Conservation (phyloP, 805 yeast species). For the Wickerhamomyces alni region DNA sequence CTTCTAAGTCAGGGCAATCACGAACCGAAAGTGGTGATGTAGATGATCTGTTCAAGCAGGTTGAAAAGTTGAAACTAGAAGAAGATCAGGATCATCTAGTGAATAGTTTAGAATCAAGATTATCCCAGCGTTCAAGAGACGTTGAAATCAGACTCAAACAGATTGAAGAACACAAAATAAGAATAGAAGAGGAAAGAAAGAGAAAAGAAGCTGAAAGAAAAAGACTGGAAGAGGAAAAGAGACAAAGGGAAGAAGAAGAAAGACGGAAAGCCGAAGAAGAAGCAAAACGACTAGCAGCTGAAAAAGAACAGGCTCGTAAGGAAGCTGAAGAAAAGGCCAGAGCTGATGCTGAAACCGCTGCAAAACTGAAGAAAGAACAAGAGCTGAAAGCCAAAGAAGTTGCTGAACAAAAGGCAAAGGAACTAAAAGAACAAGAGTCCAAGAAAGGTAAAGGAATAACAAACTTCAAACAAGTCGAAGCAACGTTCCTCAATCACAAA, state of each 20-base stretch:
- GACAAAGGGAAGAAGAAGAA: slow-evolving; percentile 11
- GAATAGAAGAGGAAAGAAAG: slow-evolving; percentile 9
- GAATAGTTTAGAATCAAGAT: slow-evolving; percentile 9
- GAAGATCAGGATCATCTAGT: slow-evolving; percentile 6
- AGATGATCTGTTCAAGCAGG: background rate
- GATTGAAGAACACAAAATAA: slow-evolving; percentile 12
- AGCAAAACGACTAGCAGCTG: slow-evolving; percentile 14
- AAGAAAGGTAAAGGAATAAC: slow-evolving; percentile 27
- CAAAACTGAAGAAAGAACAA: slow-evolving; percentile 14
- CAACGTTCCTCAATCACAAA: slow-evolving; percentile 41
- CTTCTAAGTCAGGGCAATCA: background rate
- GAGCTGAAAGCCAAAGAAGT: slow-evolving; percentile 8
- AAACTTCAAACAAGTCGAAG: slow-evolving; percentile 32
- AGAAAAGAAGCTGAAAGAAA: slow-evolving; percentile 14
- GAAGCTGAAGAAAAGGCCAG: slow-evolving; percentile 7
- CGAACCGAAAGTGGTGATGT: background rate
- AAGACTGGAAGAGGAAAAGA: slow-evolving; percentile 11
- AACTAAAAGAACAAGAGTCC: slow-evolving; percentile 13
- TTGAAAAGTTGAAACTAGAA: background rate
- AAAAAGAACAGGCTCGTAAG: slow-evolving; percentile 8
- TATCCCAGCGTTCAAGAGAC: slow-evolving; percentile 4
- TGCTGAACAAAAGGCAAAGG: slow-evolving; percentile 12
- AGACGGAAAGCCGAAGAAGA: slow-evolving; percentile 10
- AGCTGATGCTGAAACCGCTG: slow-evolving; percentile 16
- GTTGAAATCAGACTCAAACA: slow-evolving; percentile 11